phyloP scores from a whole-genome alignment of 1,139 yeast species.

The Pichia sp. region DNA sequence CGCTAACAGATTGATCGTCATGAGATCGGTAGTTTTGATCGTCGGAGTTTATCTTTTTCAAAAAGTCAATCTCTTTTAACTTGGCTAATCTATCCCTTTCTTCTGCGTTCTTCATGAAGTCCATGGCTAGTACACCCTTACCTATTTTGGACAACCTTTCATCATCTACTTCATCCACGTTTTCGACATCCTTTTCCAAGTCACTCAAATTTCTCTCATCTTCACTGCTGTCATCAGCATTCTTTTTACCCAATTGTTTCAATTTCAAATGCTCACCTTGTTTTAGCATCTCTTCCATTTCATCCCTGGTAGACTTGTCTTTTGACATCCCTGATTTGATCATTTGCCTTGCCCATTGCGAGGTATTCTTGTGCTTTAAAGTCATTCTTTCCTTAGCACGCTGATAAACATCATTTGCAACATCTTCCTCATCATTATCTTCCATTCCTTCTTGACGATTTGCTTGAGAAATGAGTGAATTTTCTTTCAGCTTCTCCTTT shows the following conservation, averaged over 20 bases:
- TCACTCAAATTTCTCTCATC: conserved; percentile 52
- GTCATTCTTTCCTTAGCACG: conserved; percentile 93
- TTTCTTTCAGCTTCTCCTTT: conserved; percentile 71
- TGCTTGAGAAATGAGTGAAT: conserved; percentile 46
- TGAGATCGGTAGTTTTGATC: conserved; percentile 35
- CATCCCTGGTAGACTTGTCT: conserved; percentile 77
- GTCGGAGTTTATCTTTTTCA: conserved; percentile 46
- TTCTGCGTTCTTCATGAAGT: conserved; percentile 88
- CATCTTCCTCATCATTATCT: conserved; percentile 37
- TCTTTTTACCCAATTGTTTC: conserved; percentile 67
- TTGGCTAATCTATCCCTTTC: conserved; percentile 57
- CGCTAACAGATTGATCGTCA: conserved; percentile 35
- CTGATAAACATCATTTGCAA: conserved; percentile 59
- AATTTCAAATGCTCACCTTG: conserved; percentile 76
- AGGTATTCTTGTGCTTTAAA: conserved; percentile 80
- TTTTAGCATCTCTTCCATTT: conserved; percentile 89
- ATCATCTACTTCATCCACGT: conserved; percentile 36
- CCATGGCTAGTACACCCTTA: conserved; percentile 90
- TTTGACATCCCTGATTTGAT: conserved; percentile 85
- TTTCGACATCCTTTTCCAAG: conserved; percentile 42
- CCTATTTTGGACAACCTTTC: conserved; percentile 47
- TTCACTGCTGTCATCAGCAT: conserved; percentile 44
- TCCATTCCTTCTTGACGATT: conserved; percentile 46
- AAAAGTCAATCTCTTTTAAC: conserved; percentile 45
- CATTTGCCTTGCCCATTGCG: conserved; percentile 90